Percentiles rank a stretch among this genome's conserved stretches.
phyloP scores from a whole-genome alignment of 148 eudicot genomes.

The Fagopyrum homotropicum region DNA sequence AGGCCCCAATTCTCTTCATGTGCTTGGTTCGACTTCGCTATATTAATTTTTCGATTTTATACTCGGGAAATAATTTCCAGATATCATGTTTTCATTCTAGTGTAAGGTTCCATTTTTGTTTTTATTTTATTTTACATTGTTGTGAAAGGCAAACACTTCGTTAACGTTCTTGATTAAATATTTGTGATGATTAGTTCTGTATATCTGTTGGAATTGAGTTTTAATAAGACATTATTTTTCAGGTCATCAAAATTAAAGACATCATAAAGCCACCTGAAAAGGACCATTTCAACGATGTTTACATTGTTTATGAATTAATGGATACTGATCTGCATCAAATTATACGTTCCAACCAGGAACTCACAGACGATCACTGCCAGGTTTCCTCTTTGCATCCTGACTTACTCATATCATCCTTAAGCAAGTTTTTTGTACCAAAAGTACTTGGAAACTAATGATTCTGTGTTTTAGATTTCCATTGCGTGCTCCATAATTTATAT shows the following conservation, averaged over 20 bases:
- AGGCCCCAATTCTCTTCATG: background rate
- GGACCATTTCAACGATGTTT: constrained; percentile 38
- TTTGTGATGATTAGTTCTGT: background rate
- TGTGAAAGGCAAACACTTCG: background rate
- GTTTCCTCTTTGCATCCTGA: constrained; percentile 15
- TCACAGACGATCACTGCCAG: constrained; percentile 94
- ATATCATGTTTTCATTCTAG: background rate
- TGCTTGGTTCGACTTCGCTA: background rate
- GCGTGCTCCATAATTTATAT: background rate
- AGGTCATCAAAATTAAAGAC: constrained; percentile 39
- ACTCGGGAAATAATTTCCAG: background rate
- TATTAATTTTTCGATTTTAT: background rate
- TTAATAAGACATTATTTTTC: background rate
- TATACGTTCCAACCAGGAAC: constrained; percentile 70
- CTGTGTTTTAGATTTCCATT: background rate
- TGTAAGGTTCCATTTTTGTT: background rate
- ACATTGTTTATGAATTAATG: constrained; percentile 55
- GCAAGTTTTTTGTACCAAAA: background rate
- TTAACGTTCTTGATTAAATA: background rate
- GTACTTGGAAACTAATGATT: background rate
- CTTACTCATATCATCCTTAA: background rate
- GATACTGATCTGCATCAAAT: constrained; percentile 95
- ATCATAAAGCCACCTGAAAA: constrained; percentile 41
- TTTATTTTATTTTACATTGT: background rate
- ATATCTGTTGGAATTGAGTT: background rate